Percentiles rank a stretch among this genome's conserved stretches.
Conservation (phyloP, 495 filamentous ascomycete genomes). For the Ramalina peruviana region DNA sequence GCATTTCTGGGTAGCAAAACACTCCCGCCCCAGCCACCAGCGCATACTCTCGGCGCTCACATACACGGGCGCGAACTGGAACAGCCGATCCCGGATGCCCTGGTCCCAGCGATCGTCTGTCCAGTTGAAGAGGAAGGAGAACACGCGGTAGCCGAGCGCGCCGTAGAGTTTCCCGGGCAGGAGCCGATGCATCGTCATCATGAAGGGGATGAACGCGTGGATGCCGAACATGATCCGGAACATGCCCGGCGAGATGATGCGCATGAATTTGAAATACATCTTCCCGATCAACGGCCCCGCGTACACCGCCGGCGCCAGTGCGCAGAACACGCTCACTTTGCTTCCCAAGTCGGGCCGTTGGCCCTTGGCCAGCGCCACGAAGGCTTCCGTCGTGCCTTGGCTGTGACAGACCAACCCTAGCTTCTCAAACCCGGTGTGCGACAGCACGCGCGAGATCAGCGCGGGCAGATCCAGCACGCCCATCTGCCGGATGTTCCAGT, state of each 20-base stretch:
- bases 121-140: constrained; percentile 85
- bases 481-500: constrained; percentile 93
- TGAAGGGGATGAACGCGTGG: constrained; percentile 87
- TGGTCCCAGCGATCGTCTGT: constrained; percentile 76
- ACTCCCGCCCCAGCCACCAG: constrained; percentile 89
- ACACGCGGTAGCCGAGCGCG: constrained; percentile 78
- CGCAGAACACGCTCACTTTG: constrained; percentile 83
- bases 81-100: constrained; percentile 66
- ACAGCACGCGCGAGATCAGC: constrained; percentile 68
- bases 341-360: constrained; percentile 80
- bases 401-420: constrained; percentile 76
- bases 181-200: constrained; percentile 68
- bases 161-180: constrained; percentile 61
- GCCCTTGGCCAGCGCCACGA: constrained; percentile 82
- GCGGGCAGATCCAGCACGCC: constrained; percentile 84
- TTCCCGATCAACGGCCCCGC: constrained; percentile 76
- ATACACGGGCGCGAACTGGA: constrained; percentile 84
- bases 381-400: constrained; percentile 82
- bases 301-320: constrained; percentile 82
- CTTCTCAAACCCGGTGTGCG: constrained; percentile 71
- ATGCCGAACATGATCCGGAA: constrained; percentile 84
- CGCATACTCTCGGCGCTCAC: constrained; percentile 83
- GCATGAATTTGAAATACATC: constrained; percentile 89
- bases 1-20: constrained; percentile 84
- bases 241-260: constrained; percentile 53